Base-by-base conservation (phyloP, 1,284 basidiomycete species). In the Tilletia setariae region DNA sequence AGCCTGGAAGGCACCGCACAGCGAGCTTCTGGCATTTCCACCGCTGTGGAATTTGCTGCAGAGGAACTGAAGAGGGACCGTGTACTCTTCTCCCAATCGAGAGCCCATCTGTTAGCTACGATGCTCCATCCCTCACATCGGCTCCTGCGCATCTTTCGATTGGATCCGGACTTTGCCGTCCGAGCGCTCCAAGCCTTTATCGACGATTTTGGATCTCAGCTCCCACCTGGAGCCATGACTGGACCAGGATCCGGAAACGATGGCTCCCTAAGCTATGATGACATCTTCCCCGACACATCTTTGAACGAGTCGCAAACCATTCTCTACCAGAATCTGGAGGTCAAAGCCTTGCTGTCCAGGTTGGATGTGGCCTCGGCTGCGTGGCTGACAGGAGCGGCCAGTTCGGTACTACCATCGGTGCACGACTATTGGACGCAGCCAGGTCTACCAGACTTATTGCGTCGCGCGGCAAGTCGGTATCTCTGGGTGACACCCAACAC, bases 101-200 rank as follows among this genome's bases (percentile, higher is more conserved):
- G 32, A 30, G 56, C 56, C 19, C 56, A 61, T 16, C 56, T 61
- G 25, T 16, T 61, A 15, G 56, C 56, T 2, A 61, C 56, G 56
- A 16, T 61, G 19, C 32, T 61, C 4, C 30, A 61, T 40, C 56
- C 56, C 13, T 32, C 56, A 30, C 56, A 61, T 35, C 56, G 56
- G 25, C 16, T 61, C 15, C 2, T 35, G 6, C 23, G 56, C 13
- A 4, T 61, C 28, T 32, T 30, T 30, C 28, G n/a, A 19, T 30
- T 61, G 2, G 28, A 35, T 21, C 25, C 28, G 19, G 32, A 25
- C 15, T 16, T 61, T 11, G 56, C 56, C 16, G 21, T 3, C 11
- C 30, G 30, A 35, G 56, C 56, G 15, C 28, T 61, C 16, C 16
- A 35, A n/a, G 28, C 9, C 15, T 30, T 61, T 4, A 32, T 35